Conservation (phyloP, 768 basidiomycete genomes). For the Gautieria morchelliformis region DNA sequence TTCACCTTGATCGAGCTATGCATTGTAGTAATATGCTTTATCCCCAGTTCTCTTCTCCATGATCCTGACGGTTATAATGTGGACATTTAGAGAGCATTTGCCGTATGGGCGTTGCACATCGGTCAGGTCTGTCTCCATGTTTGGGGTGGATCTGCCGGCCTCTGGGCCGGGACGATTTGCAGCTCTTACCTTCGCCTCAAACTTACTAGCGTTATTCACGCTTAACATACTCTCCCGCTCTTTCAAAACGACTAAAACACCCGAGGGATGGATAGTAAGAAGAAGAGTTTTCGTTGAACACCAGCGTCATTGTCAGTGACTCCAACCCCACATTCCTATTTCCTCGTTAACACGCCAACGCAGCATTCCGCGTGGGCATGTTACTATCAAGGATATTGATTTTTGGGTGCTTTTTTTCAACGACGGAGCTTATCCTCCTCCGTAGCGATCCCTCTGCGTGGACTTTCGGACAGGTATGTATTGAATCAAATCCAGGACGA, state of each 20-base stretch:
- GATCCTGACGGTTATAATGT: background rate
- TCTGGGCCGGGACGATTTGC: too few species aligned
- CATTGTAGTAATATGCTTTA: background rate
- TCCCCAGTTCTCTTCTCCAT: background rate
- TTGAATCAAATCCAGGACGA: too few species aligned
- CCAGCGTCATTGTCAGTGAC: too few species aligned
- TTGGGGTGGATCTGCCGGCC: too few species aligned
- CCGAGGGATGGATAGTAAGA: background rate
- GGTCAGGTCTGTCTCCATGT: background rate
- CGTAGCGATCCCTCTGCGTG: too few species aligned
- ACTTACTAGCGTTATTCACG: too few species aligned
- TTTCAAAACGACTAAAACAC: background rate
- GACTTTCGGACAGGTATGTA: too few species aligned
- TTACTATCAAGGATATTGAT: background rate
- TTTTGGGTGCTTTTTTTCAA: background rate
- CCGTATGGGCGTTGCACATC: background rate
- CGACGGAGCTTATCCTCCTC: slow-evolving; percentile 1
- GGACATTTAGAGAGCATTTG: background rate
- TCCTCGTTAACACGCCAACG: background rate
- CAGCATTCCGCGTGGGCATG: background rate
- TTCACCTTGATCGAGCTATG: too few species aligned
- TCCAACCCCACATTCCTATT: background rate
- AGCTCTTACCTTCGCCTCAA: too few species aligned
- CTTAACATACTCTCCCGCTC: background rate
- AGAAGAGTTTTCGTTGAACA: too few species aligned